A percentile compares a stretch with the other conserved stretches of the same genome.
phyloP scores from a whole-genome alignment of 495 filamentous ascomycete species.

The Jackrogersella minutella region DNA sequence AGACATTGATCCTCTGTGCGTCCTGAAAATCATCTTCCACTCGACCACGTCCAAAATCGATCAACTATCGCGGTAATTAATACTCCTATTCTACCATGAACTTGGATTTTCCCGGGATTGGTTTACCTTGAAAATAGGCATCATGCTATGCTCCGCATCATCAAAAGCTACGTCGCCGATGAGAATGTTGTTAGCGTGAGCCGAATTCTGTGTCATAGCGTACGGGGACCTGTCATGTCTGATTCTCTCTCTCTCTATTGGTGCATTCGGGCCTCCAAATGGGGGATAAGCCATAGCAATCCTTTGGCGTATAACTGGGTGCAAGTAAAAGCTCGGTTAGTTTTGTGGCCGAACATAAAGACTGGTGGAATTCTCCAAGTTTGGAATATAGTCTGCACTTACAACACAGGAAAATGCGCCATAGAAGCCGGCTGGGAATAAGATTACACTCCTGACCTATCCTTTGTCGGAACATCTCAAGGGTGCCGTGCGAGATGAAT shows the following conservation, averaged over 20 bases:
- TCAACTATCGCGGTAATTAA: conserved; percentile 19
- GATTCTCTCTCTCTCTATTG: background rate
- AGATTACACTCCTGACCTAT: background rate
- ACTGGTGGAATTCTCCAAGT: too few species aligned
- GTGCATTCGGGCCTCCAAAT: background rate
- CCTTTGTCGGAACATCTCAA: background rate
- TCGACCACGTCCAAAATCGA: conserved; percentile 35
- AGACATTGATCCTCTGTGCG: background rate
- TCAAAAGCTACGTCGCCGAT: background rate
- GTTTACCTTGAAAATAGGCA: conserved; percentile 26
- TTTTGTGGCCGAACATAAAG: background rate
- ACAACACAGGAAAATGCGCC: conserved; percentile 35
- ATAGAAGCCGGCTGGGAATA: conserved; percentile 24
- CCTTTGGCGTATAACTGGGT: conserved; percentile 24
- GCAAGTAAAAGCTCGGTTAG: background rate
- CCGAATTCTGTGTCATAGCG: conserved; percentile 23
- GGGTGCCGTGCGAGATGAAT: conserved; percentile 20
- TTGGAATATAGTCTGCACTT: background rate
- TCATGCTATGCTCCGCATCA: conserved; percentile 5
- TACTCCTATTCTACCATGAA: background rate
- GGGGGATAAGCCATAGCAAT: conserved; percentile 36
- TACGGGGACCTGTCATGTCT: background rate
- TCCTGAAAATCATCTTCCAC: background rate
- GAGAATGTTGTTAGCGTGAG: conserved; percentile 17
- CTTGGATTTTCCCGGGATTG: background rate